These are phyloP conservation scores for Neonectria hederae DNA, from an alignment of 2,329 filamentous ascomycete species.

Conservation along the genomic window DNA sequence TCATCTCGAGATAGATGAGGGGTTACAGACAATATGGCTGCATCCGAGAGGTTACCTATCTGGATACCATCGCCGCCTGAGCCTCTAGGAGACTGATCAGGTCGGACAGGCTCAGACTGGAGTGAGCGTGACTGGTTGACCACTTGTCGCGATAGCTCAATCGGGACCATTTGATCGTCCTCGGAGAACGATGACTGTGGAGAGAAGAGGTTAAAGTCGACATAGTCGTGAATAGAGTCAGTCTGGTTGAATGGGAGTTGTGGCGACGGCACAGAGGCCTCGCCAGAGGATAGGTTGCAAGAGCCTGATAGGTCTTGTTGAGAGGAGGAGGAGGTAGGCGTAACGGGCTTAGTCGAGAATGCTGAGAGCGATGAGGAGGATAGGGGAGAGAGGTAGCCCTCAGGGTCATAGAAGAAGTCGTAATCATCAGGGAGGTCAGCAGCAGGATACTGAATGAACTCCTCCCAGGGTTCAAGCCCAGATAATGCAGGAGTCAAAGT, in stretches of 20 bases:
- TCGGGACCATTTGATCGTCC: slow-evolving; percentile 55
- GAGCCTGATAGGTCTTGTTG: slow-evolving; percentile 31
- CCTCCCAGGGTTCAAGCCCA: slow-evolving; percentile 52
- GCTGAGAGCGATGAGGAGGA: slow-evolving; percentile 41
- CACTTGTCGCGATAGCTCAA: slow-evolving; percentile 36
- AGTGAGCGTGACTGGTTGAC: slow-evolving; percentile 31
- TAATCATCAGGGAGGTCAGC: slow-evolving; percentile 50
- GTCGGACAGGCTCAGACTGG: slow-evolving; percentile 21
- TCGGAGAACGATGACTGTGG: slow-evolving; percentile 59
- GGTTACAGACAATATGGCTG: slow-evolving; percentile 3
- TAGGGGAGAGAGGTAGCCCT: slow-evolving; percentile 54
- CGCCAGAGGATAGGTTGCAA: slow-evolving; percentile 18
- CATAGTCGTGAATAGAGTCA: slow-evolving; percentile 51
- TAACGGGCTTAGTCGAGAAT: slow-evolving; percentile 42
- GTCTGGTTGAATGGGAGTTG: slow-evolving; percentile 38
- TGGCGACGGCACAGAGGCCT: slow-evolving; percentile 19
- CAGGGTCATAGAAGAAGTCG: slow-evolving; percentile 58
- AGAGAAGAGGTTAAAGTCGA: slow-evolving; percentile 66
- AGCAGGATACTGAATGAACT: slow-evolving; percentile 57
- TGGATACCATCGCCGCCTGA: slow-evolving; percentile 7
- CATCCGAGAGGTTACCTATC: slow-evolving; percentile 13
- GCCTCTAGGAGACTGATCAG: slow-evolving; percentile 24
- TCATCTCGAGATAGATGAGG: slow-evolving; percentile 22
- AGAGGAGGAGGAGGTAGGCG: slow-evolving; percentile 39
- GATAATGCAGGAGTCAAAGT: slow-evolving; percentile 25